Conservation (phyloP, 331 rosid genomes). For the Quercus phellos region DNA sequence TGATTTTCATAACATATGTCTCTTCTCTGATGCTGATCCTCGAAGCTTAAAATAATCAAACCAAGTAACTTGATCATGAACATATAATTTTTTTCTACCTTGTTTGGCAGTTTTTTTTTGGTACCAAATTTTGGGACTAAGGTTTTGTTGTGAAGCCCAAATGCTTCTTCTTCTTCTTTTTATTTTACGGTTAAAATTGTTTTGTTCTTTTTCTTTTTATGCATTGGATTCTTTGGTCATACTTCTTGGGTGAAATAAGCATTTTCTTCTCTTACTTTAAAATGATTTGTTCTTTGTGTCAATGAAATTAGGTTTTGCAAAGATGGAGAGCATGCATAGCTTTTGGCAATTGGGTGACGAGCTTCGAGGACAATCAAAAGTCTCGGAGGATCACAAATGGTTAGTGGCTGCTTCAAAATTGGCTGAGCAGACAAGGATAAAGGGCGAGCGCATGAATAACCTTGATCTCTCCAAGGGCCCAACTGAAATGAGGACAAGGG, state of each 20-base stretch:
- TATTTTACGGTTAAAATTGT: neutral
- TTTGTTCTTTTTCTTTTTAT: neutral
- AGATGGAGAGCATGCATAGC: constrained; percentile 76
- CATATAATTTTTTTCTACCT: neutral
- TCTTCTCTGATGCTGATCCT: neutral
- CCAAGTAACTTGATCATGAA: neutral
- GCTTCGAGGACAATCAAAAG: constrained; percentile 93
- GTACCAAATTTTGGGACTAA: too few relatives aligned
- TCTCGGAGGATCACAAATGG: constrained; percentile 95
- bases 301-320: constrained; percentile 31
- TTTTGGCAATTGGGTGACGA: constrained; percentile 97
- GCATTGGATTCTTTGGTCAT: neutral
- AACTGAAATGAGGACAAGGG: constrained; percentile 65
- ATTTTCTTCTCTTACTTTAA: neutral
- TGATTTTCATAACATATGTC: neutral
- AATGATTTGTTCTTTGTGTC: constrained; percentile 1
- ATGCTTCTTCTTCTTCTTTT: neutral
- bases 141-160: too few relatives aligned
- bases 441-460: constrained; percentile 89
- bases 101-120: neutral
- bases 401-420: constrained; percentile 82
- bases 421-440: constrained; percentile 90
- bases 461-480: constrained; percentile 83
- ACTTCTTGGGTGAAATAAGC: neutral
- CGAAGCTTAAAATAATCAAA: neutral